Conservation (phyloP, 2,329 filamentous ascomycete genomes). For the Aspergillus brasiliensis region DNA sequence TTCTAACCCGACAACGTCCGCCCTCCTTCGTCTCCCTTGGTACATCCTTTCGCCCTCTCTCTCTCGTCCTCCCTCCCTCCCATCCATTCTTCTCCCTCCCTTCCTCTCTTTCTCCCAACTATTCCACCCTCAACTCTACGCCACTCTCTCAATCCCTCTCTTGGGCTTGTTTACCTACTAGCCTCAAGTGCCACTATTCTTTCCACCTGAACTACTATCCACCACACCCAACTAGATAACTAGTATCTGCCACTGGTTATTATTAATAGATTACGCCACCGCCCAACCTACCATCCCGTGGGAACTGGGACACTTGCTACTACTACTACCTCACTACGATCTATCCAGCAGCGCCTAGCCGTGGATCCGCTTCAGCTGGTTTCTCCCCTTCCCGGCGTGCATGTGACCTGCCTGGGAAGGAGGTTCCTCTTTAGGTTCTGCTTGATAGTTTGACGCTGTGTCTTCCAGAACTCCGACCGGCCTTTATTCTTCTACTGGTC, state of each 20-base stretch:
- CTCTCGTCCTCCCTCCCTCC: constrained; percentile 12
- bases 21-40: background rate
- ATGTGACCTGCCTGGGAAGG: constrained; percentile 16
- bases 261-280: constrained; percentile 29
- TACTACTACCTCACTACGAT: constrained; percentile 1
- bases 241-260: constrained; percentile 10
- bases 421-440: background rate
- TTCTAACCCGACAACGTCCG: background rate
- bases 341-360: constrained; percentile 1
- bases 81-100: constrained; percentile 17
- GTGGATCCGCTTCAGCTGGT: constrained; percentile 14
- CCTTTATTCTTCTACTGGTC: background rate
- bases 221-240: constrained; percentile 7
- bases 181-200: background rate
- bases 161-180: background rate
- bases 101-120: constrained; percentile 16
- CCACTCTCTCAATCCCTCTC: constrained; percentile 16
- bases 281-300: constrained; percentile 15
- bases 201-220: background rate
- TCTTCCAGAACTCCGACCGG: too few species aligned
- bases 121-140: background rate
- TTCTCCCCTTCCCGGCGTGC: constrained; percentile 12
- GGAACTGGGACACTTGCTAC: background rate
- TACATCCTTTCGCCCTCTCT: constrained; percentile 6
- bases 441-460: background rate